Conservation (phyloP, 2,329 filamentous ascomycete species). For the Arthrobotrys conoides region DNA sequence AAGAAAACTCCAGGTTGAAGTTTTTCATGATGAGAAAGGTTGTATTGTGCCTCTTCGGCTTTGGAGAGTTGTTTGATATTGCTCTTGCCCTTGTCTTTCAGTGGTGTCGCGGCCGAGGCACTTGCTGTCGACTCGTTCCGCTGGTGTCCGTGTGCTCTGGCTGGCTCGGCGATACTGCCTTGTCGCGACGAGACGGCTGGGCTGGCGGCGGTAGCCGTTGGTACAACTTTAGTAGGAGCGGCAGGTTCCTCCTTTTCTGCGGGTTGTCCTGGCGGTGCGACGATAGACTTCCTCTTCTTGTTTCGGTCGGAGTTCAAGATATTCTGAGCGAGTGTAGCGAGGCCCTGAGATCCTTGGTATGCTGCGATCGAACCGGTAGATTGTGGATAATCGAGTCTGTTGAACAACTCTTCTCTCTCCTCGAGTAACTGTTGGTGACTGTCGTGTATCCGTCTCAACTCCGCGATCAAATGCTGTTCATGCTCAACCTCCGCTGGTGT, state of each 20-base stretch:
- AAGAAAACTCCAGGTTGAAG: conserved; percentile 89
- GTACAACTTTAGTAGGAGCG: conserved; percentile 67
- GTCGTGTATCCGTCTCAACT: conserved; percentile 91
- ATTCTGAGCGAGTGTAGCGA: conserved; percentile 84
- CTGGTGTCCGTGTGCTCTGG: conserved; percentile 65
- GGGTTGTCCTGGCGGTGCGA: conserved; percentile 62
- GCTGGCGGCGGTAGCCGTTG: conserved; percentile 65
- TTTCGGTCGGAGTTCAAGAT: conserved; percentile 82
- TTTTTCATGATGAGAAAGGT: conserved; percentile 87
- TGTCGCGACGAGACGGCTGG: conserved; percentile 68
- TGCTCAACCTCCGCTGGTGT: conserved; percentile 90
- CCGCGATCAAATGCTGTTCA: conserved; percentile 88
- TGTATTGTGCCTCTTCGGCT: conserved; percentile 83
- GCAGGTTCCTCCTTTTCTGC: conserved; percentile 72
- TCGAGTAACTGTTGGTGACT: conserved; percentile 88
- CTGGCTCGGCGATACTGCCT: conserved; percentile 72
- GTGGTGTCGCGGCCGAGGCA: conserved; percentile 59
- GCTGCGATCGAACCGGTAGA: conserved; percentile 78
- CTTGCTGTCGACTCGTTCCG: conserved; percentile 65
- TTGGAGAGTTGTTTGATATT: conserved; percentile 71
- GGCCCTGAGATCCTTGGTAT: conserved; percentile 84
- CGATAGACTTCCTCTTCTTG: conserved; percentile 84
- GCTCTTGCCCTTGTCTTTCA: conserved; percentile 55
- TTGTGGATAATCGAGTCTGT: conserved; percentile 84
- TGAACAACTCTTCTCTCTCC: conserved; percentile 88